These are phyloP conservation scores for Chrysanthemum makinoi DNA, from an alignment of 129 eudicot genomes.

Conservation along the genomic window DNA sequence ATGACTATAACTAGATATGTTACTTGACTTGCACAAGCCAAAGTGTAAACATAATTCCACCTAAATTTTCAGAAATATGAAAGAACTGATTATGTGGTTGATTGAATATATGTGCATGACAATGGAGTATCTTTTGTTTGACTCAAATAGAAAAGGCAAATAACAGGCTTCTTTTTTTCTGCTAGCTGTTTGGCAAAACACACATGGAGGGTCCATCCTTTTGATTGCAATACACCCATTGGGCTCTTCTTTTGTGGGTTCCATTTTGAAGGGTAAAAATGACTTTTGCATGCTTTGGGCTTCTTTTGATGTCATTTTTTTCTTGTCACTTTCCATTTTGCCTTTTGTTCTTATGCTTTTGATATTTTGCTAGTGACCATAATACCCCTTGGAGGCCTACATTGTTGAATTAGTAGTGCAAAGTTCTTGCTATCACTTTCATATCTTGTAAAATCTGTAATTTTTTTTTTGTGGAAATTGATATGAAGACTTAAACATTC, in stretches of 20 bases:
- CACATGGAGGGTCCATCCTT: slow-evolving; percentile 59
- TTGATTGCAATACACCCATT: slow-evolving; percentile 23
- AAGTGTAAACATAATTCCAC: slow-evolving; percentile 14
- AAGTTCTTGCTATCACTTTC: slow-evolving; percentile 11
- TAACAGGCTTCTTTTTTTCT: slow-evolving; percentile 24
- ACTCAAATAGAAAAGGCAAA: slow-evolving; percentile 31
- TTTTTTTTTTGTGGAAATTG: not conserved
- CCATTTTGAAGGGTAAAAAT: slow-evolving; percentile 18
- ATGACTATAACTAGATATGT: slow-evolving; percentile 5
- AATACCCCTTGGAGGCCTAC: slow-evolving; percentile 26
- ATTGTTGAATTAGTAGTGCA: not conserved
- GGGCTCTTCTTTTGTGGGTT: slow-evolving; percentile 37
- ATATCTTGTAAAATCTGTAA: not conserved
- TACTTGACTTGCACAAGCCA: slow-evolving; percentile 15
- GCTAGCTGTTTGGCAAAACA: slow-evolving; percentile 60
- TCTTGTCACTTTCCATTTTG: slow-evolving; percentile 34
- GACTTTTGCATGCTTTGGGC: slow-evolving; percentile 35
- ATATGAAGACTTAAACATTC: not conserved
- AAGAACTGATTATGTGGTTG: slow-evolving; percentile 39
- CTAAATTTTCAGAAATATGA: slow-evolving; percentile 22
- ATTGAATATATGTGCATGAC: slow-evolving; percentile 7
- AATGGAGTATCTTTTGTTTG: slow-evolving; percentile 34
- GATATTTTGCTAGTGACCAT: slow-evolving; percentile 28
- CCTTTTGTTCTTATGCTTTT: slow-evolving; percentile 34
- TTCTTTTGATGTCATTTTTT: slow-evolving; percentile 26